Conservation (phyloP, 768 basidiomycete species). For the Termitomyces sp. region DNA sequence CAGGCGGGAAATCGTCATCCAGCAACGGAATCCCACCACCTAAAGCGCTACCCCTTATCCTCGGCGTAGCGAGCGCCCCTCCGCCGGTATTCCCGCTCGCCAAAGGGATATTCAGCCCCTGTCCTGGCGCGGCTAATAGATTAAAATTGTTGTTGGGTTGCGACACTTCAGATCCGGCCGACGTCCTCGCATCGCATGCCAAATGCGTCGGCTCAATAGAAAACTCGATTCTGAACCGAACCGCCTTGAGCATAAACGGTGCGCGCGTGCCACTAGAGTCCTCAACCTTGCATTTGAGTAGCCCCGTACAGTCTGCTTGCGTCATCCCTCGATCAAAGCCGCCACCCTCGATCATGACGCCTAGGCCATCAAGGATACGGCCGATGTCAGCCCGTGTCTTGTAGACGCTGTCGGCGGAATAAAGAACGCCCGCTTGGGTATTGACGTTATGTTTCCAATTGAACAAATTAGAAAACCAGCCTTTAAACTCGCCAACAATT, state of each 20-base stretch:
- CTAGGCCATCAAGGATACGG: constrained; percentile 60
- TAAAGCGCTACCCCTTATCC: constrained; percentile 21
- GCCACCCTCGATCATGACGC: constrained; percentile 44
- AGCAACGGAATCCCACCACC: constrained; percentile 17
- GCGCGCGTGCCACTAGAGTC: constrained; percentile 35
- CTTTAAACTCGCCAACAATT: constrained; percentile 80
- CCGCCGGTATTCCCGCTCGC: not conserved
- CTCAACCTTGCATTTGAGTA: constrained; percentile 49
- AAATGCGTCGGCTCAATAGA: constrained; percentile 23
- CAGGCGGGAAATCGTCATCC: constrained; percentile 26
- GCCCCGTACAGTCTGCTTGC: constrained; percentile 20
- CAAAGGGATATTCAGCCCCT: constrained; percentile 6
- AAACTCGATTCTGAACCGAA: constrained; percentile 84
- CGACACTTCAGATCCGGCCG: not conserved
- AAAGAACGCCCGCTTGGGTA: constrained; percentile 35
- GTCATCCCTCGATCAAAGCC: constrained; percentile 21
- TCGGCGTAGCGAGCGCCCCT: constrained; percentile 7
- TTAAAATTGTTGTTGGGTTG: constrained; percentile 9
- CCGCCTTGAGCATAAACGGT: constrained; percentile 59
- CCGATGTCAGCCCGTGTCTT: constrained; percentile 63
- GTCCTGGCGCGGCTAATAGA: constrained; percentile 10
- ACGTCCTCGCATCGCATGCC: not conserved
- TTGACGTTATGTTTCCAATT: constrained; percentile 72
- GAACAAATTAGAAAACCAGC: constrained; percentile 95
- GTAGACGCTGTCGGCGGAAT: constrained; percentile 50